Base-by-base conservation (phyloP, 2,329 filamentous ascomycete genomes). In the Ophiostoma angusticollis region DNA sequence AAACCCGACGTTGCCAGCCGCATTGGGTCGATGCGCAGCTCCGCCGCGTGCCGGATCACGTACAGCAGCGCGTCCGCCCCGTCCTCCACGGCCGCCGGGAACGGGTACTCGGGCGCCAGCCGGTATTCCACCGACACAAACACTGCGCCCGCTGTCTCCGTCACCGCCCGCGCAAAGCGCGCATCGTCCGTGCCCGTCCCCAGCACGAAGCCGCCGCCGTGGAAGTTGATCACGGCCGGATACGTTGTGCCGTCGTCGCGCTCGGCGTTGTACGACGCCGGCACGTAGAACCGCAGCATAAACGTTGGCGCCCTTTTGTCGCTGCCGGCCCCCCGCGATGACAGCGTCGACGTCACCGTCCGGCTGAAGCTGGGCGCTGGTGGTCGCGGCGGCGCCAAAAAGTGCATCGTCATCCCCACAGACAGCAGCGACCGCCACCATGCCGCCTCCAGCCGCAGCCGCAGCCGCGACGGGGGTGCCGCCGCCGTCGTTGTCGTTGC, bases 341-440 rank as follows among this genome's bases (percentile, higher is more conserved):
- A 52, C n/a, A 62, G 46, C 9, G 58, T 61, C 6, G 66, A 67
- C 19, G 64, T 55, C 23, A 83, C 67, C 14, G 63, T 63, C 31
- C 65, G 68, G 33, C 64, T 63, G 58, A 84, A 84, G 22, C 65
- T 58, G 2, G 77, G 76, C 23, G 59, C 61, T 2, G 75, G 73
- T 6, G 78, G 74, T 35, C 68, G 64, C 6, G 78, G 76, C 30
- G 66, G 59, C 1, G 77, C 70, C 43, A 78, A 58, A 39, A 67
- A 70, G 53, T 84, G 79, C 28, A 84, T 60, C 43, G 70, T 63
- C 77, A 83, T 82, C 51, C 78, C 79, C 41, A 82, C 67, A 42
- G 65, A 65, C 70, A 82, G 81, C 30, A 83, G 62, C 40, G 70
- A 65, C 37, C 80, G 69, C 77, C 78, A 82, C 54, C 78, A 69